A percentile compares a stretch with the other conserved stretches of the same genome.
Conservation (phyloP, 2,329 filamentous ascomycete species). For the Diaporthe aspalathi region DNA sequence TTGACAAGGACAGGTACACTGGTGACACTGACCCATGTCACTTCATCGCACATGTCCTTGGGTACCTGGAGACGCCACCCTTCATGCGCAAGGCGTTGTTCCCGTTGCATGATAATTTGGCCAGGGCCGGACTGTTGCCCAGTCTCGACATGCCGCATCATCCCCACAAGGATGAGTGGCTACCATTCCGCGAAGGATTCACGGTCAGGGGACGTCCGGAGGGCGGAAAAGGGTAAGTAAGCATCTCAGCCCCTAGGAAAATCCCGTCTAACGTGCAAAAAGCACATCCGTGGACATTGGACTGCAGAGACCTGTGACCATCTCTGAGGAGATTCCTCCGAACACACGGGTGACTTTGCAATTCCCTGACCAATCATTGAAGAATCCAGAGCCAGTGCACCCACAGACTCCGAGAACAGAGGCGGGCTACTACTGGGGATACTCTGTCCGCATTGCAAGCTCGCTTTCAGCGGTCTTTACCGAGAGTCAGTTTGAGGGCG, state of each 20-base stretch:
- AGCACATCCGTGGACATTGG: conserved; percentile 70
- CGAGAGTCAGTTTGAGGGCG: conserved; percentile 77
- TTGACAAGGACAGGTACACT: conserved; percentile 68
- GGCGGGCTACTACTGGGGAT: conserved; percentile 89
- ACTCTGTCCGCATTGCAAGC: conserved; percentile 72
- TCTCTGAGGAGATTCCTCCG: conserved; percentile 72
- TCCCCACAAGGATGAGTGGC: conserved; percentile 79
- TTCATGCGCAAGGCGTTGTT: conserved; percentile 83
- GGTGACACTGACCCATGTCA: conserved; percentile 81
- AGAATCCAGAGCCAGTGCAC: conserved; percentile 70
- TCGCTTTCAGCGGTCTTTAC: conserved; percentile 81
- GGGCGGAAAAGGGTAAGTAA: conserved; percentile 50
- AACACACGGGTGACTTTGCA: conserved; percentile 80
- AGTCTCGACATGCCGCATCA: conserved; percentile 89
- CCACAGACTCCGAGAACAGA: conserved; percentile 78
- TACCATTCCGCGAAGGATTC: conserved; percentile 83
- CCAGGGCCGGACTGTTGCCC: conserved; percentile 77
- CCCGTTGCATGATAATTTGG: conserved; percentile 81
- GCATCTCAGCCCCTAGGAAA: conserved; percentile 37
- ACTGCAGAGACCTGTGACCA: conserved; percentile 64
- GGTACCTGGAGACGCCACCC: conserved; percentile 86
- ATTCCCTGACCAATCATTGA: conserved; percentile 62
- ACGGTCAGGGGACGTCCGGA: conserved; percentile 61
- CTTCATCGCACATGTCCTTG: conserved; percentile 82
- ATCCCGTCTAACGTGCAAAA: conserved; percentile 42